Evolutionary conservation across 2,329 filamentous ascomycete species (phyloP).

Genomic region (Penicillium glabrum): DNA sequence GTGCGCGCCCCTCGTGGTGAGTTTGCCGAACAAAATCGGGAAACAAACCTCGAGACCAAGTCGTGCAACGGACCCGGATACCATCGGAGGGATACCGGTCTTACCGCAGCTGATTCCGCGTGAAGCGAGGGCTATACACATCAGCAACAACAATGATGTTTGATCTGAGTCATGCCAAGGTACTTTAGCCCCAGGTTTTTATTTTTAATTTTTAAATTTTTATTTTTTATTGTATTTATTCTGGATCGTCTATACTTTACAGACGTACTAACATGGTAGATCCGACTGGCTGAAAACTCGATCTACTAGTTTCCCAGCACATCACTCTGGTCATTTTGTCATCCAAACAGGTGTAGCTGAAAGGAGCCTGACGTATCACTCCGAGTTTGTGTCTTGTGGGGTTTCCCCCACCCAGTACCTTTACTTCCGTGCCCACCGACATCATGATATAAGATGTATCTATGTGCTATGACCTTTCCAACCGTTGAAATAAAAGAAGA

Average conservation of each 20-base stretch:
- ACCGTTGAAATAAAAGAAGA: background rate
- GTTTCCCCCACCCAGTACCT: slow-evolving; percentile 5
- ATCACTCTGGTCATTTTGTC: slow-evolving; percentile 11
- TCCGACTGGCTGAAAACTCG: slow-evolving; percentile 17
- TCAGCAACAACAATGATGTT: background rate
- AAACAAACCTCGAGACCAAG: slow-evolving; percentile 13
- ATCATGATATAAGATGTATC: background rate
- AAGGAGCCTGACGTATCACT: slow-evolving; percentile 18
- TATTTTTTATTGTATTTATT: background rate
- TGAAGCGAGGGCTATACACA: background rate
- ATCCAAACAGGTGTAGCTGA: slow-evolving; percentile 2
- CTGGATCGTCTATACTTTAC: slow-evolving; percentile 6
- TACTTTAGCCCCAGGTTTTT: background rate
- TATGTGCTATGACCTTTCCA: background rate
- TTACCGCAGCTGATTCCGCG: background rate
- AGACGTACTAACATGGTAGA: slow-evolving; percentile 2
- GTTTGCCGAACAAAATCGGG: slow-evolving; percentile 14
- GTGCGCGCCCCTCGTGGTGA: slow-evolving; percentile 16
- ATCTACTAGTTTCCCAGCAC: slow-evolving; percentile 6
- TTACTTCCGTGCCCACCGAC: slow-evolving; percentile 12
- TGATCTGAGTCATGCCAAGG: background rate
- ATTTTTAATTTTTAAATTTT: background rate
- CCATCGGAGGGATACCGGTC: slow-evolving; percentile 8
- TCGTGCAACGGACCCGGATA: slow-evolving; percentile 10
- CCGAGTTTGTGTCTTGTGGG: slow-evolving; percentile 3